These are phyloP conservation scores for Comarum palustre DNA, from an alignment of 306 rosid genomes.

Conservation along the genomic window DNA sequence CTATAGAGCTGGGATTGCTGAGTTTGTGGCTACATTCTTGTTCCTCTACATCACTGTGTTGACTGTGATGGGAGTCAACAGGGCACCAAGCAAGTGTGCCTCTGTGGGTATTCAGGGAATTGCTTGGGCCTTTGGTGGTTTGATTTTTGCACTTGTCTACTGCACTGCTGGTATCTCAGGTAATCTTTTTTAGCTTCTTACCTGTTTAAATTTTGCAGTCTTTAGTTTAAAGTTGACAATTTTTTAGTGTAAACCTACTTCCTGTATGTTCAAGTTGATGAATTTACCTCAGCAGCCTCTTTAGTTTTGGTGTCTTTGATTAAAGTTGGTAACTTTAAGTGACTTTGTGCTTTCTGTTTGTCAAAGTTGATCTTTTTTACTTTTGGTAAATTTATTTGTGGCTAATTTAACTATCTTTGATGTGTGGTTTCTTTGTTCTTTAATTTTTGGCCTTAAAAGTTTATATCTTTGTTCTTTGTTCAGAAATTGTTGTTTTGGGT, in stretches of 20 bases:
- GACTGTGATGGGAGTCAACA: constrained; percentile 79
- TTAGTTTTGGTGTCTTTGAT: not conserved
- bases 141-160: constrained; percentile 90
- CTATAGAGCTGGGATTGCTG: constrained; percentile 88
- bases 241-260: not conserved
- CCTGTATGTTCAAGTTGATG: not conserved
- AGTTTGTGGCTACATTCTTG: constrained; percentile 81
- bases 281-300: not conserved
- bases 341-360: not conserved
- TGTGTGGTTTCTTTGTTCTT: not conserved
- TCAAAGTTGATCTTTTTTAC: not conserved
- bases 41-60: constrained; percentile 80
- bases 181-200: not conserved
- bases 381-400: not conserved
- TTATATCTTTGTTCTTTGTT: not conserved
- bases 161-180: constrained; percentile 96
- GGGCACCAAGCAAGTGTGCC: constrained; percentile 45
- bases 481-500: not conserved
- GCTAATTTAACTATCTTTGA: not conserved
- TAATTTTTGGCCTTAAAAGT: not conserved
- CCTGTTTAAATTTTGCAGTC: not conserved
- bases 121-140: constrained; percentile 99
- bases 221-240: not conserved
- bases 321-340: not conserved
- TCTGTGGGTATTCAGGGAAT: constrained; percentile 86